Percentiles rank a stretch among this genome's conserved stretches.
Conservation (phyloP, 2,329 filamentous ascomycete species). For the Aspergillus fischeri region DNA sequence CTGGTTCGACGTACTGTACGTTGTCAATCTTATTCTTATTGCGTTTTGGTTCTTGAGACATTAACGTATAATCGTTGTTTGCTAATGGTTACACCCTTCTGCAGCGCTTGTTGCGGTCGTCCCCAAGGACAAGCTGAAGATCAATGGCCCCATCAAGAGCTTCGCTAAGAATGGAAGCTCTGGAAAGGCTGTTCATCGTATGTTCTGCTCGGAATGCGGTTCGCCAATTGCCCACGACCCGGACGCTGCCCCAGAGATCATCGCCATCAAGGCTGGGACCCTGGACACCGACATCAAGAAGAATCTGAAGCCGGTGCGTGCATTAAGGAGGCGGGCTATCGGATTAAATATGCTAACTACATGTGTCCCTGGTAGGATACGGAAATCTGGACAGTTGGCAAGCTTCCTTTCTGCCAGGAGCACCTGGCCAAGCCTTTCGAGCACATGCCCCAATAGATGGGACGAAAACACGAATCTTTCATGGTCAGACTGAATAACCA, state of each 20-base stretch:
- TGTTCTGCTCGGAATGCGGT: constrained; percentile 67
- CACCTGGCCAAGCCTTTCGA: constrained; percentile 59
- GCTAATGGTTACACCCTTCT: neutral
- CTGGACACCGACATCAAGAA: constrained; percentile 63
- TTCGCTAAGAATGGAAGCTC: constrained; percentile 58
- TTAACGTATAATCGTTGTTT: neutral
- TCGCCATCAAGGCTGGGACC: constrained; percentile 65
- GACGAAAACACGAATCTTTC: neutral
- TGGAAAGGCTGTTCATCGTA: constrained; percentile 61
- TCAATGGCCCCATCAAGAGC: constrained; percentile 63
- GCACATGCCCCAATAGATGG: constrained; percentile 57
- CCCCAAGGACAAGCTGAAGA: constrained; percentile 60
- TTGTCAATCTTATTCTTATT: neutral
- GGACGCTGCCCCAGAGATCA: constrained; percentile 65
- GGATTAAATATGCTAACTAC: neutral
- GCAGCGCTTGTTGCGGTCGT: constrained; percentile 62
- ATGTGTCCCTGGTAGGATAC: constrained; percentile 40
- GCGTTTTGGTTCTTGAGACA: neutral
- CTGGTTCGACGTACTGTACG: constrained; percentile 61
- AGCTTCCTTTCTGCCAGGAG: constrained; percentile 68
- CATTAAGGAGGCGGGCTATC: neutral
- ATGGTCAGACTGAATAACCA: neutral
- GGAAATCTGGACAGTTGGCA: constrained; percentile 66
- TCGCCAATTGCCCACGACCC: constrained; percentile 68
- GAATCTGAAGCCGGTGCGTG: constrained; percentile 55